These are phyloP conservation scores for Gyromitra esculenta DNA, from an alignment of 2,329 filamentous ascomycete species.

Conservation along the genomic window DNA sequence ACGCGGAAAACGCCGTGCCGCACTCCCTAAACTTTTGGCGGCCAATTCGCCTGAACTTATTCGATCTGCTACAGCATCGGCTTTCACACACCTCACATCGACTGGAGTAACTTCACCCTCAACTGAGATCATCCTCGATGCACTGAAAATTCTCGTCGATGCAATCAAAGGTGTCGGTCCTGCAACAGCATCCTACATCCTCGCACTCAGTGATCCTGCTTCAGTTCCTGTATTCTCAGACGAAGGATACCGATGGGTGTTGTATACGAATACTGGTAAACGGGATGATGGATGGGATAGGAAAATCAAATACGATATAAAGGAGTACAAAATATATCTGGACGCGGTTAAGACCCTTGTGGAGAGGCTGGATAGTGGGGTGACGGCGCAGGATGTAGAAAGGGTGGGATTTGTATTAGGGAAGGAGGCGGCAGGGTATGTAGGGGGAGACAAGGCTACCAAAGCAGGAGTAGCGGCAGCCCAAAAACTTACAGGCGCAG, in stretches of 20 bases:
- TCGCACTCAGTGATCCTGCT: constrained; percentile 71
- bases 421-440: constrained; percentile 41
- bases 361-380: constrained; percentile 63
- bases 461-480: neutral
- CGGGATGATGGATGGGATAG: constrained; percentile 62
- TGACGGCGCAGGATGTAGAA: constrained; percentile 72
- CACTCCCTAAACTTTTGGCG: constrained; percentile 63
- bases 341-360: constrained; percentile 62
- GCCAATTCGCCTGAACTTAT: constrained; percentile 69
- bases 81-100: constrained; percentile 64
- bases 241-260: constrained; percentile 78
- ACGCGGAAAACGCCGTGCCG: constrained; percentile 66
- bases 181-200: constrained; percentile 78
- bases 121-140: constrained; percentile 59
- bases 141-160: constrained; percentile 67
- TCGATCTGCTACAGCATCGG: constrained; percentile 65
- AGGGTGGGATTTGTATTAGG: constrained; percentile 74
- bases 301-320: constrained; percentile 73
- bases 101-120: constrained; percentile 1
- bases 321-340: constrained; percentile 73
- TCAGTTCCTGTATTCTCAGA: constrained; percentile 80
- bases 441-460: neutral
- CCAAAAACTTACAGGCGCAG: constrained; percentile 1
- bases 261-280: constrained; percentile 65
- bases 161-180: constrained; percentile 78